Evolutionary conservation across 176 grass and related monocot species (phyloP).

Genomic region (Cenchrus purpureus): DNA sequence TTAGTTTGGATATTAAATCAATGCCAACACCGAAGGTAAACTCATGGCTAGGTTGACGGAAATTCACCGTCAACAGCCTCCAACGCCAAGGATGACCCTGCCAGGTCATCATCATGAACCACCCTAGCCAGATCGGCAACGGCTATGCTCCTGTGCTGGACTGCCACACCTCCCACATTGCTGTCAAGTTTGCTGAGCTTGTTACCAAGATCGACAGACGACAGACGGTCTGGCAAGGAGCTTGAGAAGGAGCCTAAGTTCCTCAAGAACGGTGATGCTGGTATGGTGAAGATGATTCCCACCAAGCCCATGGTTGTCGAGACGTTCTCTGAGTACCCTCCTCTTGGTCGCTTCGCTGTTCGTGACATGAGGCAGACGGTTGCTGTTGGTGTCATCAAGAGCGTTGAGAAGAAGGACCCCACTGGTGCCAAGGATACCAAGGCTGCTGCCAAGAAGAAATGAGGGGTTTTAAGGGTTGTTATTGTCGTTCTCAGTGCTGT

Average conservation of each 20-base stretch:
- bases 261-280: slow-evolving; percentile 55
- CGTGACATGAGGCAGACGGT: slow-evolving; percentile 84
- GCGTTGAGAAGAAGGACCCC: slow-evolving; percentile 74
- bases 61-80: too few species aligned
- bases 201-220: slow-evolving; percentile 41
- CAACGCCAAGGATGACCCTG: too few species aligned
- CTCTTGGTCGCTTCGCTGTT: slow-evolving; percentile 79
- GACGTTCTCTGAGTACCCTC: slow-evolving; percentile 70
- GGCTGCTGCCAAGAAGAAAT: slow-evolving; percentile 90
- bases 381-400: slow-evolving; percentile 88
- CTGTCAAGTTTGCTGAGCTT: slow-evolving; percentile 86
- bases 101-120: too few species aligned
- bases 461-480: too few species aligned
- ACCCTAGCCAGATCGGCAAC: slow-evolving; percentile 65
- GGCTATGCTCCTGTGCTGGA: slow-evolving; percentile 85
- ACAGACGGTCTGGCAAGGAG: too few species aligned
- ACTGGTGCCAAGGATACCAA: slow-evolving; percentile 78
- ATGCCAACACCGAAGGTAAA: too few species aligned
- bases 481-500: too few species aligned
- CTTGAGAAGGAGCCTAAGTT: too few species aligned
- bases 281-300: slow-evolving; percentile 90
- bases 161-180: slow-evolving; percentile 95
- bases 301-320: slow-evolving; percentile 97
- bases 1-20: too few species aligned
- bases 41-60: too few species aligned